These are phyloP conservation scores for Hygrocybe coccinea DNA, from an alignment of 768 basidiomycete species.

Conservation along the genomic window DNA sequence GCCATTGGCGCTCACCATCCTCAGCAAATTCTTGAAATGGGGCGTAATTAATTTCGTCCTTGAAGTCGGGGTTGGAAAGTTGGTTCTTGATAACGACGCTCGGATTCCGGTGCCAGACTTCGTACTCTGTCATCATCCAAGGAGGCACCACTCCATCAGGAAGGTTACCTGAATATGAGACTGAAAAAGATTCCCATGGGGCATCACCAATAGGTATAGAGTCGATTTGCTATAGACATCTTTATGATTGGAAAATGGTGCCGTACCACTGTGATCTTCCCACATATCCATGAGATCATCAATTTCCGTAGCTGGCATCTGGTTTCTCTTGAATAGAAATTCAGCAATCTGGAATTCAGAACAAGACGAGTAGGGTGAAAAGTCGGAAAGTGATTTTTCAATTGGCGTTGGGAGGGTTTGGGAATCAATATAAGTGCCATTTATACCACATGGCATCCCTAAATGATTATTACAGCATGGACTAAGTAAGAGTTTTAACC, in stretches of 20 bases:
- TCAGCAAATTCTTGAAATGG: conserved; percentile 26
- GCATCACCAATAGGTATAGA: no score
- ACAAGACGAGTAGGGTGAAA: neutral
- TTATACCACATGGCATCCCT: neutral
- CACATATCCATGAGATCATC: conserved; percentile 3
- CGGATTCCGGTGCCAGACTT: conserved; percentile 33
- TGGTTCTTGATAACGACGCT: conserved; percentile 24
- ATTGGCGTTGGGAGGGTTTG: neutral
- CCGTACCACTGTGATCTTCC: neutral
- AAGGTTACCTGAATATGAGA: neutral
- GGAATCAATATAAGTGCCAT: neutral
- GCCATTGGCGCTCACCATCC: conserved; percentile 22
- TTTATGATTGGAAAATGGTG: neutral
- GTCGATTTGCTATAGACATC: neutral
- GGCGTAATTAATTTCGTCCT: conserved; percentile 28
- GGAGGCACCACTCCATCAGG: conserved; percentile 1
- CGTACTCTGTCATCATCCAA: conserved; percentile 30
- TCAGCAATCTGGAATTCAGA: conserved; percentile 1
- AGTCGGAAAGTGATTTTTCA: neutral
- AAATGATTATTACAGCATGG: no score
- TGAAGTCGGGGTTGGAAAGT: conserved; percentile 34
- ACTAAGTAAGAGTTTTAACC: no score
- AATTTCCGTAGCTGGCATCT: conserved; percentile 2
- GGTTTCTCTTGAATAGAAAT: neutral
- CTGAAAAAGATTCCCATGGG: neutral